Evolutionary conservation across 192 early-diverging fungal genomes (phyloP).

Genomic region (Coemansia brasiliensis): DNA sequence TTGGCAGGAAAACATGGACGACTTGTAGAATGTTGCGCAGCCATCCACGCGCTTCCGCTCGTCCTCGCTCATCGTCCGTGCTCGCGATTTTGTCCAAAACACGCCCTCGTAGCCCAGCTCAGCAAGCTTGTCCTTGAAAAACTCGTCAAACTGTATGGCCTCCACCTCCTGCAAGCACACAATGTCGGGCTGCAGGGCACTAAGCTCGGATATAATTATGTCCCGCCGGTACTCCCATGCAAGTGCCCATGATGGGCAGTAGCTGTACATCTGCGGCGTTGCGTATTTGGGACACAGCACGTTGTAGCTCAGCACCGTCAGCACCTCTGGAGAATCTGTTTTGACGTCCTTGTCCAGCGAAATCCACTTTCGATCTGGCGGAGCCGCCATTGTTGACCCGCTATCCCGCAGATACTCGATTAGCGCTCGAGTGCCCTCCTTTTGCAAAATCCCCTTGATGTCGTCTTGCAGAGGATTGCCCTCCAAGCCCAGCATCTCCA

Average conservation of each 20-base stretch:
- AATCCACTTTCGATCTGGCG: conserved; percentile 90
- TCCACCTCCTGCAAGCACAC: conserved; percentile 95
- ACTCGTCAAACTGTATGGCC: conserved; percentile 82
- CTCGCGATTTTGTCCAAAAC: conserved; percentile 93
- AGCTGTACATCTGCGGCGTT: conserved; percentile 82
- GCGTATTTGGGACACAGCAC: conserved; percentile 88
- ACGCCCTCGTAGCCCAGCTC: conserved; percentile 81
- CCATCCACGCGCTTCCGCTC: conserved; percentile 89
- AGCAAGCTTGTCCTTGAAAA: conserved; percentile 71
- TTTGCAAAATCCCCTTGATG: conserved; percentile 74
- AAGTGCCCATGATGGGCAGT: conserved; percentile 94
- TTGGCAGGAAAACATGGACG: conserved; percentile 75
- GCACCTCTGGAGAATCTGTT: conserved; percentile 65
- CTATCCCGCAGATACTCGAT: conserved; percentile 86
- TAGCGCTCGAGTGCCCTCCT: conserved; percentile 82
- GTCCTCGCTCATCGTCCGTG: conserved; percentile 89
- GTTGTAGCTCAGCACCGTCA: conserved; percentile 93
- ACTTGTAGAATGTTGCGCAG: conserved; percentile 92
- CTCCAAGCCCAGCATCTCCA: conserved; percentile 90
- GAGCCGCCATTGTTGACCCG: conserved; percentile 72
- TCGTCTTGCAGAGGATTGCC: conserved; percentile 91
- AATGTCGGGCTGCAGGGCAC: conserved; percentile 85
- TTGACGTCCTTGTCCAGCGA: conserved; percentile 73
- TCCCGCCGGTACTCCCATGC: conserved; percentile 93
- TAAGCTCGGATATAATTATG: conserved; percentile 79